Evolutionary conservation across 495 filamentous ascomycete species (phyloP).

Genomic region (Penicillium tannophilum): DNA sequence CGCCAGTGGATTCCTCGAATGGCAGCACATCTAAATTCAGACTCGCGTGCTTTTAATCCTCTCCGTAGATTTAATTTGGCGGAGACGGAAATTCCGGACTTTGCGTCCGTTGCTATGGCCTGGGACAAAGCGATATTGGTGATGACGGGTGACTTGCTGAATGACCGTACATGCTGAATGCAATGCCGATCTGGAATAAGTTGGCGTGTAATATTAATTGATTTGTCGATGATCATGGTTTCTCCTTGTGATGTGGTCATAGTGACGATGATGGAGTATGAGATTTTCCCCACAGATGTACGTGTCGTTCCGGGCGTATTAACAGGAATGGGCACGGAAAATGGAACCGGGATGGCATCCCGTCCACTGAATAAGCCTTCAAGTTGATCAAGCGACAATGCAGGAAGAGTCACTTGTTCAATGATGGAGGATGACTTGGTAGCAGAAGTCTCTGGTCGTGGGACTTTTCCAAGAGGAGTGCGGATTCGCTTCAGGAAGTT

Average conservation of each 20-base stretch:
- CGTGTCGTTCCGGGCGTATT: slow-evolving; percentile 1
- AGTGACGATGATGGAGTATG: slow-evolving; percentile 1
- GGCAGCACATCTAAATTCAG: slow-evolving; percentile 2
- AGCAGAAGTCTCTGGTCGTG: neutral
- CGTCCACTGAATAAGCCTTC: neutral
- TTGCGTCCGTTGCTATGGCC: neutral
- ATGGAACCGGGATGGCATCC: neutral
- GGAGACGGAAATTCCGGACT: neutral
- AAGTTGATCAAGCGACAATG: neutral
- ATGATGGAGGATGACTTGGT: slow-evolving; percentile 1
- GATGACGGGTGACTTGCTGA: neutral
- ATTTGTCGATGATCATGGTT: neutral
- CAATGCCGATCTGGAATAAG: slow-evolving; percentile 3
- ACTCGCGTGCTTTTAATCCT: neutral
- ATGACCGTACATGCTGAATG: slow-evolving; percentile 5
- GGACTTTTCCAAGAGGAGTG: neutral
- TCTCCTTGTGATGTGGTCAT: neutral
- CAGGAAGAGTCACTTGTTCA: neutral
- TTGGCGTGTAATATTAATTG: neutral
- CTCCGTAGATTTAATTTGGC: neutral
- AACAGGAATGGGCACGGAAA: slow-evolving; percentile 3
- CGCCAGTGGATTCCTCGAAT: slow-evolving; percentile 5
- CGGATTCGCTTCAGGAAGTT: neutral
- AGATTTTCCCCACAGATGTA: slow-evolving; percentile 3
- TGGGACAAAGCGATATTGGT: slow-evolving; percentile 1